These are phyloP conservation scores for Aspergillus cavernicola DNA, from an alignment of 495 filamentous ascomycete genomes.

Conservation along the genomic window DNA sequence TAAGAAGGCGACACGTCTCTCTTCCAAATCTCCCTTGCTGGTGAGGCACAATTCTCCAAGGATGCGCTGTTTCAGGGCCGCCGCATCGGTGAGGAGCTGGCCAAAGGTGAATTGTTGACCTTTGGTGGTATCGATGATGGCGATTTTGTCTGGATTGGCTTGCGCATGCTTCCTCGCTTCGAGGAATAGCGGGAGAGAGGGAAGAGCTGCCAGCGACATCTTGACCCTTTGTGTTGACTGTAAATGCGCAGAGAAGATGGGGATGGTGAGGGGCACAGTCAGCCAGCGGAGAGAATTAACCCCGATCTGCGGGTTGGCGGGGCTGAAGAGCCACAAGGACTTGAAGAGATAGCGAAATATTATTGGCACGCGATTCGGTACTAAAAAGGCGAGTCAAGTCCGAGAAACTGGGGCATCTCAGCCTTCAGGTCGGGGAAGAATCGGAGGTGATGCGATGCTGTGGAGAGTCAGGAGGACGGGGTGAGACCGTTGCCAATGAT, in stretches of 20 bases:
- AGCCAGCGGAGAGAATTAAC: not conserved
- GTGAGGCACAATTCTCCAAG: constrained; percentile 41
- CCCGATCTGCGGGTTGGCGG: not conserved
- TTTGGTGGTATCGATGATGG: constrained; percentile 68
- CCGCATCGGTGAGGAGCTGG: constrained; percentile 72
- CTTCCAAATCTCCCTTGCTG: constrained; percentile 54
- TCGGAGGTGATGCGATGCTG: not conserved
- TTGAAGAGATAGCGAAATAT: too few relatives aligned
- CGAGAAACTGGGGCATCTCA: not conserved
- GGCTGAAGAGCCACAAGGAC: not conserved
- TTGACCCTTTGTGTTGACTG: not conserved
- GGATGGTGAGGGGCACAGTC: not conserved
- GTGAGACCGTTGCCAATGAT: not conserved
- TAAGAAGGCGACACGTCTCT: constrained; percentile 76
- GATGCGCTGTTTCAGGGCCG: constrained; percentile 59
- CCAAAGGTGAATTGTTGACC: constrained; percentile 73
- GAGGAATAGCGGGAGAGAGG: constrained; percentile 73
- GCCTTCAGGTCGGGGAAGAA: not conserved
- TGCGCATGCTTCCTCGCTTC: constrained; percentile 42
- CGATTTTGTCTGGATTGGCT: constrained; percentile 65
- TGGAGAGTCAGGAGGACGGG: not conserved
- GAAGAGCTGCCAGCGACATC: constrained; percentile 38
- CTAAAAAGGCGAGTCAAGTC: not conserved
- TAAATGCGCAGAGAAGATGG: constrained; percentile 1
- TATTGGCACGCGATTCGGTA: constrained; percentile 6